Percentiles rank a stretch among this genome's conserved stretches.
phyloP scores from a whole-genome alignment of 2,329 filamentous ascomycete genomes.

The Aspergillus sp. region DNA sequence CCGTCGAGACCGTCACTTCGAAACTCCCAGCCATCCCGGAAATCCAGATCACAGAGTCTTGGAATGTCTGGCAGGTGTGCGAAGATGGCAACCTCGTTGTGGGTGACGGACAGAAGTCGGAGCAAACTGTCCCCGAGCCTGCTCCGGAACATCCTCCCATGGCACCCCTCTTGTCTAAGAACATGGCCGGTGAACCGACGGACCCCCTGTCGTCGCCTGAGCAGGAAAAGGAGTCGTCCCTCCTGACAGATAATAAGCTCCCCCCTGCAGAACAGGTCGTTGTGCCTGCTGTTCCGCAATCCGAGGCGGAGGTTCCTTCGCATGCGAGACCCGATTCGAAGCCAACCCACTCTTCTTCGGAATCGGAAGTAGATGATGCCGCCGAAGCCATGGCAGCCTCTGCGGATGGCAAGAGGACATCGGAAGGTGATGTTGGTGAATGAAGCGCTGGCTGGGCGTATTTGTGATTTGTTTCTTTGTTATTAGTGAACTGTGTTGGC shows the following conservation, averaged over 20 bases:
- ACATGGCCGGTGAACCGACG: slow-evolving; percentile 32
- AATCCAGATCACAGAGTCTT: slow-evolving; percentile 37
- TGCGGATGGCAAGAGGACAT: slow-evolving; percentile 25
- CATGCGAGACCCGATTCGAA: background rate
- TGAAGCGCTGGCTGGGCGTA: background rate
- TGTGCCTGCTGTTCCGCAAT: background rate
- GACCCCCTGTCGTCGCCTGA: slow-evolving; percentile 24
- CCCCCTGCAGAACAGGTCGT: background rate
- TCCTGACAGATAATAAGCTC: background rate
- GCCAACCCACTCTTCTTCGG: slow-evolving; percentile 5
- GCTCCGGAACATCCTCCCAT: slow-evolving; percentile 14
- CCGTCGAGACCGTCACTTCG: slow-evolving; percentile 54
- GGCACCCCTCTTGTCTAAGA: slow-evolving; percentile 32
- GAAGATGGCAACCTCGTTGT: slow-evolving; percentile 34
- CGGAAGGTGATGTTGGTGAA: slow-evolving; percentile 18
- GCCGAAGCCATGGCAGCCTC: slow-evolving; percentile 23
- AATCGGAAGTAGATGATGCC: slow-evolving; percentile 18
- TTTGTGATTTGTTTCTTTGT: background rate
- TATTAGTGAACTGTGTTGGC: no score
- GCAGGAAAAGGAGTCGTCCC: slow-evolving; percentile 3
- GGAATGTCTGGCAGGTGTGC: slow-evolving; percentile 40
- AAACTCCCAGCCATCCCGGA: slow-evolving; percentile 34
- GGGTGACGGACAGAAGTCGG: slow-evolving; percentile 16
- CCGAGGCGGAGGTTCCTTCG: background rate
- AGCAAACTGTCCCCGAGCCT: slow-evolving; percentile 12